A percentile compares a stretch with the other conserved stretches of the same genome.
These are phyloP conservation scores for Crithidia mellificae DNA, from an alignment of 208 protist genomes.

Conservation along the genomic window DNA sequence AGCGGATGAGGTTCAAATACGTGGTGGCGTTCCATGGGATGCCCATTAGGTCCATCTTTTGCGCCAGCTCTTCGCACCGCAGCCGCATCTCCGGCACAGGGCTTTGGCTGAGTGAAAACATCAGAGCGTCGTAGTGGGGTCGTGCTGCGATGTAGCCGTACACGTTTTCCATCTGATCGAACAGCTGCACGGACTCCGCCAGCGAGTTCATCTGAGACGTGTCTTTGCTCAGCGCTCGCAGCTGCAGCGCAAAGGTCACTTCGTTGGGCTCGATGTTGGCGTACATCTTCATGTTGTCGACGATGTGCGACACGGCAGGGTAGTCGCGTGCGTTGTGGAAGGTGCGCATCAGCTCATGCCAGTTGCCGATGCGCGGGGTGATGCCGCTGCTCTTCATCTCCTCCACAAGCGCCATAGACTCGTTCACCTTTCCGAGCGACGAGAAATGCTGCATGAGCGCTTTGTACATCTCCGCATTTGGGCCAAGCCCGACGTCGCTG, in stretches of 20 bases:
- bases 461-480: constrained; percentile 81
- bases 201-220: constrained; percentile 73
- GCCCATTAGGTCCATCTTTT: constrained; percentile 92
- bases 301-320: constrained; percentile 76
- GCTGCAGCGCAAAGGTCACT: constrained; percentile 79
- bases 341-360: constrained; percentile 88
- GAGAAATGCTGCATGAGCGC: constrained; percentile 79
- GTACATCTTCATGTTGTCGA: constrained; percentile 93
- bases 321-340: constrained; percentile 88
- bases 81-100: constrained; percentile 78
- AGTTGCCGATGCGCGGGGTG: constrained; percentile 89
- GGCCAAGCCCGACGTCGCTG: constrained; percentile 62
- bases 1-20: constrained; percentile 84
- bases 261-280: constrained; percentile 92
- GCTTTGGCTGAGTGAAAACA: constrained; percentile 82
- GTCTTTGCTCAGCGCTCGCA: constrained; percentile 79
- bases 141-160: constrained; percentile 87
- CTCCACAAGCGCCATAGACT: constrained; percentile 81
- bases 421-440: constrained; percentile 59
- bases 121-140: constrained; percentile 85
- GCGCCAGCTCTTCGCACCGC: constrained; percentile 81
- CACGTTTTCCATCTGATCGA: constrained; percentile 92
- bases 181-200: constrained; percentile 83
- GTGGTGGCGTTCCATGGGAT: constrained; percentile 84
- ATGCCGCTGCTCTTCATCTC: constrained; percentile 88